Base-by-base conservation (phyloP, 2,329 filamentous ascomycete genomes). In the Paraphoma chrysanthemicola region DNA sequence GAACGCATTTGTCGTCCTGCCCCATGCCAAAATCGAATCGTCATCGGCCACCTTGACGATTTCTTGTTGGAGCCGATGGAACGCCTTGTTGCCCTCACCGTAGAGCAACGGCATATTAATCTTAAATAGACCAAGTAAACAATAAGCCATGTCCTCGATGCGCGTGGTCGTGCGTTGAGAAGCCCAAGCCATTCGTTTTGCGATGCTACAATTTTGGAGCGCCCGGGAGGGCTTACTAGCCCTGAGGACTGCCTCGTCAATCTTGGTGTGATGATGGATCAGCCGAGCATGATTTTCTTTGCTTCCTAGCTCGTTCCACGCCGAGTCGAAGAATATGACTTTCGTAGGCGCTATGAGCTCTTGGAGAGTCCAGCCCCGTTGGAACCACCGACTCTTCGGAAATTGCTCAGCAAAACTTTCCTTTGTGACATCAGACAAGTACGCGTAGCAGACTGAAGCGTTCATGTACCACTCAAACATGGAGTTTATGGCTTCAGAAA, bases 111-210 rank as follows among this genome's bases (percentile, higher is more conserved):
- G 54, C 56, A 64, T 60, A 16, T 54, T 44, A 0, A 63, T 56
- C 28, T 55, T 62, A 28, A 69, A 69, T 1, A 68, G 42, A 0
- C 66, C 66, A 14, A 68, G 53, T 8, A 68, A 38, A 16, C 51
- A 67, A 11, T 68, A 69, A 2, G 59, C 65, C 1, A 18, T 39
- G 33, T 69, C 65, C 46, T 69, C 66, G 0, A 54, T 44, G 1
- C 49, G 43, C 16, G 56, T 62, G 0, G 67, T 68, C 9, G 41
- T 36, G 0, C 48, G 56, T 16, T 10, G 23, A 23, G 48, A 52
- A 17, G 48, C 59, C 69, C 58, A 72, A 5, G 51, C 53, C 48
- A 67, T 51, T 51, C 66, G 52, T n/a, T 60, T 48, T 0, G 33
- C 44, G n/a, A 53, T 36, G 33, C 33, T 47, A 28, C 12, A 33